Percentiles rank a stretch among this genome's conserved stretches.
Conservation (phyloP, 2,329 filamentous ascomycete species). For the Xylaria sp. region DNA sequence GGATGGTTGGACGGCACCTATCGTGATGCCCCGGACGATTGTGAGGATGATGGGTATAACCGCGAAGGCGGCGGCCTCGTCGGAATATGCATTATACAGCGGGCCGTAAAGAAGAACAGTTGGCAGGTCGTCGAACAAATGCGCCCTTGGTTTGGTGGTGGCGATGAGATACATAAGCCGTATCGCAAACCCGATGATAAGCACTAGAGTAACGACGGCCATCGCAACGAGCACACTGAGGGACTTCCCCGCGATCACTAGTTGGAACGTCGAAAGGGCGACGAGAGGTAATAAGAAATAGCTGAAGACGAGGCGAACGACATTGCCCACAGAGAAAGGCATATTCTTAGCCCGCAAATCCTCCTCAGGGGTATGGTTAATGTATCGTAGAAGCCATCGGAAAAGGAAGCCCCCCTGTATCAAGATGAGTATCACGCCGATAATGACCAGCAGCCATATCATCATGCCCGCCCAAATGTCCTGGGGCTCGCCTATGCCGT, state of each 20-base stretch:
- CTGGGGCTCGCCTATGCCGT: constrained; percentile 73
- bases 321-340: constrained; percentile 79
- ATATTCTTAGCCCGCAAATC: constrained; percentile 90
- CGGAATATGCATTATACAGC: constrained; percentile 95
- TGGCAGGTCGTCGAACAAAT: constrained; percentile 89
- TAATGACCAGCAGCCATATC: constrained; percentile 81
- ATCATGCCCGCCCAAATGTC: constrained; percentile 97
- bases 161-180: constrained; percentile 85
- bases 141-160: constrained; percentile 77
- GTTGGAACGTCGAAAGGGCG: constrained; percentile 85
- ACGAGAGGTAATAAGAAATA: constrained; percentile 89
- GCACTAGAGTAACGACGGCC: constrained; percentile 72
- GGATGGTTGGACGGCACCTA: constrained; percentile 89
- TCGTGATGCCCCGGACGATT: constrained; percentile 82
- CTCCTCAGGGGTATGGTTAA: constrained; percentile 76
- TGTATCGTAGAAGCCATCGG: constrained; percentile 74
- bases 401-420: constrained; percentile 76
- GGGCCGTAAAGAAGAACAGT: constrained; percentile 90
- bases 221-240: constrained; percentile 72
- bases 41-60: constrained; percentile 84
- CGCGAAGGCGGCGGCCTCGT: constrained; percentile 88
- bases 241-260: constrained; percentile 73
- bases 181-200: constrained; percentile 71
- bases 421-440: constrained; percentile 66
- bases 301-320: constrained; percentile 86